phyloP scores from a whole-genome alignment of 495 filamentous ascomycete genomes.

The Rostrohypoxylon terebratum region DNA sequence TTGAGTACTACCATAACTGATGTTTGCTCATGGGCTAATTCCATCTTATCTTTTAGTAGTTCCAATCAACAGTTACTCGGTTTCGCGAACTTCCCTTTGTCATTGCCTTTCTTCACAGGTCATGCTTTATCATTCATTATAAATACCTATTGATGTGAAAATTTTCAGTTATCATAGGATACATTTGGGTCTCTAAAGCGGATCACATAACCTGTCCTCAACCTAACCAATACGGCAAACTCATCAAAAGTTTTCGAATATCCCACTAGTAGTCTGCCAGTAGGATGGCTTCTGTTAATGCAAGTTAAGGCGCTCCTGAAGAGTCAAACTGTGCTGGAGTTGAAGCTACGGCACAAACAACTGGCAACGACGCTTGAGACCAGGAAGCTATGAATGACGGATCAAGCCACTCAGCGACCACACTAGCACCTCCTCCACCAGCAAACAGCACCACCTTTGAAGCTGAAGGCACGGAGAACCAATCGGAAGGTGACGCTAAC shows the following conservation, averaged over 20 bases:
- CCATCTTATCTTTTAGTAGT: neutral
- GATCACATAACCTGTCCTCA: neutral
- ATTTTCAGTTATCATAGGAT: neutral
- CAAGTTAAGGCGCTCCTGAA: constrained; percentile 11
- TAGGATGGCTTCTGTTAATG: constrained; percentile 9
- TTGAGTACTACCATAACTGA: neutral
- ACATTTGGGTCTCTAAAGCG: neutral
- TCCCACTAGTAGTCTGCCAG: neutral
- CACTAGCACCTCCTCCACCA: neutral
- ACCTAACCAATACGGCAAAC: neutral
- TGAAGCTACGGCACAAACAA: neutral
- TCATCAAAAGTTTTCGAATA: neutral
- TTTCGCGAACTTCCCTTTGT: neutral
- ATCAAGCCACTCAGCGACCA: neutral
- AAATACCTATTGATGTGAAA: neutral
- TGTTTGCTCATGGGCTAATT: neutral
- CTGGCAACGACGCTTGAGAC: neutral
- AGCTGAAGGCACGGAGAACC: neutral
- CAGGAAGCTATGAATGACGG: neutral
- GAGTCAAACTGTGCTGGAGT: neutral
- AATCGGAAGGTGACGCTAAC: neutral
- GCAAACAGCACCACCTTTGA: neutral
- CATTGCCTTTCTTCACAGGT: neutral
- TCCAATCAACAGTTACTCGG: neutral
- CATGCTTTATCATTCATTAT: neutral